Evolutionary conservation across 169 alveolate species (phyloP).

Genomic region (Perkinsus olseni): DNA sequence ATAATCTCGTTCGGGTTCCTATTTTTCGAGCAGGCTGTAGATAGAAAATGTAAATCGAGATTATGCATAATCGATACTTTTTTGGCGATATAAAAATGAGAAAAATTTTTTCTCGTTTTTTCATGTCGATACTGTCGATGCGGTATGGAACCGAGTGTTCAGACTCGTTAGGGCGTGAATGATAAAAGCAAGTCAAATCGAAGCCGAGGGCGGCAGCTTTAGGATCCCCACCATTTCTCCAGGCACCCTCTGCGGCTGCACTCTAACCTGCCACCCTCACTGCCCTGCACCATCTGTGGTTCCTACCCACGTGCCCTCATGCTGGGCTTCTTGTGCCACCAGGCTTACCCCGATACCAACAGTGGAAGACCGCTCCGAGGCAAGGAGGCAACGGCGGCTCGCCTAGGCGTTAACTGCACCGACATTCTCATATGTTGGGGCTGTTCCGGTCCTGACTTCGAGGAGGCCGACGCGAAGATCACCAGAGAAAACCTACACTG

Average conservation of each 20-base stretch:
- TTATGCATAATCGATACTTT: too few species aligned
- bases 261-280: background rate
- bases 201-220: too few species aligned
- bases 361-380: background rate
- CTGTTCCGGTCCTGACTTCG: background rate
- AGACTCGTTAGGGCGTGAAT: too few species aligned
- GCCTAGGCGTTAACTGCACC: background rate
- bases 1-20: too few species aligned
- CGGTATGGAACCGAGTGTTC: too few species aligned
- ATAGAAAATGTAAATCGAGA: too few species aligned
- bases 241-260: background rate
- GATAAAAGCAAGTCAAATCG: too few species aligned
- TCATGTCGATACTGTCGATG: too few species aligned
- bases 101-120: too few species aligned
- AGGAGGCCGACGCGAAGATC: background rate
- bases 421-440: background rate
- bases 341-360: background rate
- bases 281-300: background rate
- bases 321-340: background rate
- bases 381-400: background rate
- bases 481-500: background rate
- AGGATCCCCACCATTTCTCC: too few species aligned
- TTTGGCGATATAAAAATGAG: too few species aligned
- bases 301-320: background rate
- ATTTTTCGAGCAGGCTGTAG: too few species aligned